Evolutionary conservation across 2,329 filamentous ascomycete genomes (phyloP), one percentile per base, ranked within the genome.

Genomic region (Bertia moriformis): DNA sequence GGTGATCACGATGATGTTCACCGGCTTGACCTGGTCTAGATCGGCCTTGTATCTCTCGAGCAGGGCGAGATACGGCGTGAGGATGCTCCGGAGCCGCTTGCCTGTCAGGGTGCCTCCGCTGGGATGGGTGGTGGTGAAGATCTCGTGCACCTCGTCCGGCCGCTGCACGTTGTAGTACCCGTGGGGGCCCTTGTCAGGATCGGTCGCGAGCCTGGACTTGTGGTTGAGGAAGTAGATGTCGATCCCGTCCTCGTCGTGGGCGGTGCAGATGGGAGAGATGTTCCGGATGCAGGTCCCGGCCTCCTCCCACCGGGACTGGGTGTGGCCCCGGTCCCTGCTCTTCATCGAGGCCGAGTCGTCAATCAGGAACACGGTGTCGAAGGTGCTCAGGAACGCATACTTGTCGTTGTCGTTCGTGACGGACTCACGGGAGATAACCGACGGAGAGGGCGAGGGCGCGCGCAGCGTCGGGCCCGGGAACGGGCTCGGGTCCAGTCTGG

Each of bases 1-100:
- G 0, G 91, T 96, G 51, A 96, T 83, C 44, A 93, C 79, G 49
- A 96, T 94, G 55, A 96, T 70, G 52, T 95, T 95, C 37, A 94
- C 63, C 1, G 87, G 86, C 52, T 86, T 88, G 17, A 82, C 66
- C 13, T 60, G 56, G 3, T 66, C 60, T 0, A 61, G 57, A 14
- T 65, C 53, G 36, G 56, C 57, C 3, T 56, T 57, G 3, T 51
- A 47, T 0, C 49, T 51, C 47, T 72, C 62, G 46, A 77, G 72
- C 18, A 63, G 54, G 13, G 60, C 52, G 2, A 93, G 53, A 52
- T 95, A 95, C 0, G 83, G 76, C 36, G 67, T 63, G 4, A 95
- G 64, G 46, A 96, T 87, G 37, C 69, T 57, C 41, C 77, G 66
- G 1, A 95, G 67, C 5, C 83, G 71, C 24, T 62, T 65, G 1